phyloP scores from a whole-genome alignment of 805 yeast genomes.

The Monosporozyma yasuniensis region DNA sequence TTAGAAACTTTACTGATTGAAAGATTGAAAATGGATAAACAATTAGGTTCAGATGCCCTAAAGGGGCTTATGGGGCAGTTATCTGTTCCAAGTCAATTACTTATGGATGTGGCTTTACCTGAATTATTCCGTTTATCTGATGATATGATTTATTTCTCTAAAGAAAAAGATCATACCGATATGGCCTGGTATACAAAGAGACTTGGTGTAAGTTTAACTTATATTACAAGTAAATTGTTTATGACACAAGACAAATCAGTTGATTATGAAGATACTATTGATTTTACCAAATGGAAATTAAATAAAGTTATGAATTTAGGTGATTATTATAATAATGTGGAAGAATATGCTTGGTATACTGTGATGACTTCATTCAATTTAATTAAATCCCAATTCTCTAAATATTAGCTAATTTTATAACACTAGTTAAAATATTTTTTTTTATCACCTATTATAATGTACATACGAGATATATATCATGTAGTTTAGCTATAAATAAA shows the following conservation, averaged over 20 bases:
- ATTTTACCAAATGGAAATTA: slow-evolving; percentile 55
- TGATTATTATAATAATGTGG: slow-evolving; percentile 50
- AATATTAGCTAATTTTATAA: slow-evolving; percentile 24
- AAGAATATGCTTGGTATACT: slow-evolving; percentile 70
- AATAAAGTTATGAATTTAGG: slow-evolving; percentile 47
- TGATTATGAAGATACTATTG: slow-evolving; percentile 47
- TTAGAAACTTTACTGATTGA: slow-evolving; percentile 38
- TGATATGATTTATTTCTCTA: slow-evolving; percentile 72
- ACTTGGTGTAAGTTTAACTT: slow-evolving; percentile 55
- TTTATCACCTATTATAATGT: not conserved
- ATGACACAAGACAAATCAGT: slow-evolving; percentile 67
- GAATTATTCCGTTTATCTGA: slow-evolving; percentile 73
- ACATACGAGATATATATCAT: not conserved
- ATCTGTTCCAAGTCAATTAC: slow-evolving; percentile 51
- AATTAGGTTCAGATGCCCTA: slow-evolving; percentile 28
- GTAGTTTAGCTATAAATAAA: not conserved
- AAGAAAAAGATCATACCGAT: slow-evolving; percentile 63
- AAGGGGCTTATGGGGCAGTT: slow-evolving; percentile 44
- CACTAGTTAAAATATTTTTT: not conserved
- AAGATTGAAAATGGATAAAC: slow-evolving; percentile 39
- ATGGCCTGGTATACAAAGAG: slow-evolving; percentile 92
- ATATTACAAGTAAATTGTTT: slow-evolving; percentile 67
- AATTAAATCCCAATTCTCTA: slow-evolving; percentile 56
- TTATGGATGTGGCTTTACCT: slow-evolving; percentile 42
- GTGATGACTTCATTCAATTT: slow-evolving; percentile 55